Base-by-base conservation (phyloP, 164 flowering plant species). In the Magnolia changhungtana region DNA sequence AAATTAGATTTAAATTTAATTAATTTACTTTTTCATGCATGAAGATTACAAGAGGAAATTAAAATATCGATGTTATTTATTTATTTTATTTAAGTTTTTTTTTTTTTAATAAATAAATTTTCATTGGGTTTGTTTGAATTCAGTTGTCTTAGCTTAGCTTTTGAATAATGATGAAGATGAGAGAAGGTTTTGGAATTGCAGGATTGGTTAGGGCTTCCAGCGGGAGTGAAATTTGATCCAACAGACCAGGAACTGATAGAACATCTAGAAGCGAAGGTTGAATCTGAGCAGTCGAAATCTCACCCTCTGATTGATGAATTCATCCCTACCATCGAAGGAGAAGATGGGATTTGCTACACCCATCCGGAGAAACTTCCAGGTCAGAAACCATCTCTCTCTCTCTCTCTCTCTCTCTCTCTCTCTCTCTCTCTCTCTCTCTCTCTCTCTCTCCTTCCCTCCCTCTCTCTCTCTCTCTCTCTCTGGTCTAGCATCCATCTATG, bases 151-250 rank as follows among this genome's bases (percentile, higher is more conserved):
- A 37, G 45, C 45, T 37, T 37, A 37, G 45, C 45, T 37, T 37
- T 37, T 37, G 7, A 37, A 37, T 37, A 4, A 37, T 3, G 45
- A 37, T 37, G 7, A 37, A 37, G 45, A 37, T 37, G 4, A 37
- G 45, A 3, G 45, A 37, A 37, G 45, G 7, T 23, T 61, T n/a
- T 67, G 3, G 86, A 83, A 59, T 61, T 90, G 72, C 88, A 88
- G 74, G 88, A 91, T 58, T 86, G 91, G 83, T 91, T 91, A 1
- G 98, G 99, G 16, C 78, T 96, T 71, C 99, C 99, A 19, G 98
- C 99, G 0, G 99, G 99, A 66, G 97, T 96, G 85, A 94, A 90
- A 81, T 96, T 96, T 72, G 98, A 96, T 83, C 99, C 98, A 6
- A 88, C 86, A 0, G 99, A 96, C 77, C 92, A 85, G 77, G 99